Evolutionary conservation across 2,329 filamentous ascomycete species (phyloP).

Genomic region (Dichotomopilus funicola): DNA sequence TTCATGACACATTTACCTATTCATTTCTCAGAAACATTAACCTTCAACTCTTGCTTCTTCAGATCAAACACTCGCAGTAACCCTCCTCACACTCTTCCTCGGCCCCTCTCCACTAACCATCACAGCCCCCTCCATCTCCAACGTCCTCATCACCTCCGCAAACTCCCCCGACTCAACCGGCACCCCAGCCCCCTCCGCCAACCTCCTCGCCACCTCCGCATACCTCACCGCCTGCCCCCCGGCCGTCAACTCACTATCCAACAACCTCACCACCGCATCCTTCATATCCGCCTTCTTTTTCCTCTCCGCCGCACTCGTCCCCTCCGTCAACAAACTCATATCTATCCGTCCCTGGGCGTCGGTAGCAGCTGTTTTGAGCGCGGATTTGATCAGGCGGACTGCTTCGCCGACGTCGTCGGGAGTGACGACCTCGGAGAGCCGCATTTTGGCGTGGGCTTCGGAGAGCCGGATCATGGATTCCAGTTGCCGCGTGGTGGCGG

Average conservation of each 20-base stretch:
- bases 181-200: constrained; percentile 65
- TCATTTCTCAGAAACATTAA: neutral
- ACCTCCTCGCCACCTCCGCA: constrained; percentile 65
- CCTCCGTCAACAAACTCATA: constrained; percentile 91
- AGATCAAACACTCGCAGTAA: constrained; percentile 46
- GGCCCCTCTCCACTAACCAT: constrained; percentile 79
- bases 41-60: neutral
- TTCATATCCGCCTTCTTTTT: constrained; percentile 79
- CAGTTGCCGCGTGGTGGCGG: constrained; percentile 90
- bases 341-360: constrained; percentile 90
- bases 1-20: no score
- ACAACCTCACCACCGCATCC: constrained; percentile 61
- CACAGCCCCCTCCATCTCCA: constrained; percentile 81
- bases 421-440: constrained; percentile 69
- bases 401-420: constrained; percentile 81
- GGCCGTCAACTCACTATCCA: constrained; percentile 71
- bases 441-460: constrained; percentile 98
- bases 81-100: constrained; percentile 71
- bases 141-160: constrained; percentile 65
- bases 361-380: constrained; percentile 95
- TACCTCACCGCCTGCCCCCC: constrained; percentile 64
- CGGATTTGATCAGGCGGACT: constrained; percentile 84
- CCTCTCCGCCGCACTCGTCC: constrained; percentile 83
- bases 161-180: constrained; percentile 75
- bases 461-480: constrained; percentile 97